Evolutionary conservation across 441 rosid genomes (phyloP), one percentile per base, ranked within the genome.

Genomic region (Erodium trifolium): DNA sequence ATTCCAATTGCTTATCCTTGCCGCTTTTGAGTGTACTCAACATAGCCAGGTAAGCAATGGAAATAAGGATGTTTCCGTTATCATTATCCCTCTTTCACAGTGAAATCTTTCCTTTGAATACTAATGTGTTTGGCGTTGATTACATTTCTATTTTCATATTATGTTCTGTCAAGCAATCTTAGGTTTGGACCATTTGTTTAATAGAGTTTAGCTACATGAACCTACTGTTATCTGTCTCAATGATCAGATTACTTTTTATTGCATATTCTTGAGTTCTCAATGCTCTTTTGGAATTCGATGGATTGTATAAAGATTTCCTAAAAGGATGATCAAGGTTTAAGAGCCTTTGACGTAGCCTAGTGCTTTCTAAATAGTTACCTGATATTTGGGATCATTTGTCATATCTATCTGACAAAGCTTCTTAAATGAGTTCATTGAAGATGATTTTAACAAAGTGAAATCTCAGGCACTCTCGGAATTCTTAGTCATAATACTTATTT

Each of bases 11-110:
- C 84, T 76, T 94, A 75, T 87, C 96, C 39, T 79, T 94, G 77
- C 97, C 99, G 35, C 90, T 94, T 73, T 71, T 88, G 75, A 94
- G 97, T 14, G 84, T 88, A 63, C 93, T 91, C 68, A 87, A 84
- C 83, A 88, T 94, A 64, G 99, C 97, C 73, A 91, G 99, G 99
- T 91, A 84, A 45, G 10, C 67, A 53, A 47, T 35, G 12, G 47
- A 68, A 7, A 16, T 18, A 47, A 63, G 59, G 39, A 41, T 37
- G 66, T 9, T 45, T 60, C 51, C 70, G 2, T 23, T 23, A 23
- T 23, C 29, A 35, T 60, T n/a, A 45, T 12, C 10, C 34, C 31
- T 13, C 62, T 55, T 55, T 55, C 51, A 23, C 18, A 17, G 17
- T 55, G 23, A 57, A 57, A 17, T 57, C 63, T 18, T 57, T 9